Percentiles rank a stretch among this genome's conserved stretches.
These are phyloP conservation scores for Plasmodium fragile DNA, from an alignment of 169 alveolate genomes.

Conservation along the genomic window DNA sequence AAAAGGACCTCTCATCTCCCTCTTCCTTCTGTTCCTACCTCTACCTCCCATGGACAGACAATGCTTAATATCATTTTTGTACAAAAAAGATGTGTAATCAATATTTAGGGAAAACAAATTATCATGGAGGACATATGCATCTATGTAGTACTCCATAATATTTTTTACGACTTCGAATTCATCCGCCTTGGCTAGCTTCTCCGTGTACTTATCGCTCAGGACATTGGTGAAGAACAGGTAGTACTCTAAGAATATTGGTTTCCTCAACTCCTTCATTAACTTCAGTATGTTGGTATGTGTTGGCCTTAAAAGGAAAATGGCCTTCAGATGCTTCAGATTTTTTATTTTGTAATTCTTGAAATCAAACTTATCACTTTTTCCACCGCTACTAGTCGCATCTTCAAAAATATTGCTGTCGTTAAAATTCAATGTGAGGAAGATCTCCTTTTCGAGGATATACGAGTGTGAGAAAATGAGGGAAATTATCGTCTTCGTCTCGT, in stretches of 20 bases:
- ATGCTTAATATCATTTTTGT: conserved; percentile 79
- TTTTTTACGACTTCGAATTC: conserved; percentile 90
- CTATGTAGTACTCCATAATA: conserved; percentile 93
- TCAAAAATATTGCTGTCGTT: conserved; percentile 85
- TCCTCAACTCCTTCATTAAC: conserved; percentile 89
- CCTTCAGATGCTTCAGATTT: conserved; percentile 92
- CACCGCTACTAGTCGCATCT: conserved; percentile 11
- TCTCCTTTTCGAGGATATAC: conserved; percentile 92
- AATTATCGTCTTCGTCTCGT: conserved; percentile 92
- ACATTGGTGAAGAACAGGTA: conserved; percentile 92
- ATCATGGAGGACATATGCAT: conserved; percentile 88
- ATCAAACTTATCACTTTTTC: conserved; percentile 60
- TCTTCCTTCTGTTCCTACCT: conserved; percentile 72
- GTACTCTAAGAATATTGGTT: conserved; percentile 92
- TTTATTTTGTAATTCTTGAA: conserved; percentile 75
- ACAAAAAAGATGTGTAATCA: conserved; percentile 87
- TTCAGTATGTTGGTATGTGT: conserved; percentile 88
- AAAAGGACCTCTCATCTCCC: conserved; percentile 29
- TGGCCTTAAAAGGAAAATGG: conserved; percentile 92
- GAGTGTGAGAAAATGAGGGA: conserved; percentile 93
- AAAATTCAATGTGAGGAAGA: conserved; percentile 92
- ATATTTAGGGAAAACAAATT: conserved; percentile 91
- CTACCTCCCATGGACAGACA: neutral
- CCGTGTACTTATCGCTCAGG: conserved; percentile 87
- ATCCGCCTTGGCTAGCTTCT: conserved; percentile 94